Conservation (phyloP, 176 grass and related monocot genomes). For the Lolium multiflorum region DNA sequence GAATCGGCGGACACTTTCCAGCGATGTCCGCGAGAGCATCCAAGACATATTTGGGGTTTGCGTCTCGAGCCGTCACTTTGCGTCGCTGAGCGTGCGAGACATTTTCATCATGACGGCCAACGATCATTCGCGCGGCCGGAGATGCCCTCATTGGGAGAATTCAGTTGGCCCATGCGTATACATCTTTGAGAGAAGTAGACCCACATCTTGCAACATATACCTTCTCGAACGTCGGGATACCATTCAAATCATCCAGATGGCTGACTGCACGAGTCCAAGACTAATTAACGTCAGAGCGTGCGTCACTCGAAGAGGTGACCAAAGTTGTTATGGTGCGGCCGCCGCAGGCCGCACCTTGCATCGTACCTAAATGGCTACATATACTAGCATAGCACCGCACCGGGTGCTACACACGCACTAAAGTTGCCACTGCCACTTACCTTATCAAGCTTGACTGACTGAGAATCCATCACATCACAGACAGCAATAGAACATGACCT, state of each 20-base stretch:
- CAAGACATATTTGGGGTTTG: too few species aligned
- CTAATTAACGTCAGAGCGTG: slow-evolving; percentile 22
- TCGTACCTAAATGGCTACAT: neutral
- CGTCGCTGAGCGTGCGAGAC: too few species aligned
- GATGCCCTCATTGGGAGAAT: too few species aligned
- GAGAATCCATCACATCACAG: too few species aligned
- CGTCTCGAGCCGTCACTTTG: too few species aligned
- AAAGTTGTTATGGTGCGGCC: neutral
- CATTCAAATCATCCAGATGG: neutral
- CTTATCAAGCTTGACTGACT: neutral
- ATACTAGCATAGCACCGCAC: neutral
- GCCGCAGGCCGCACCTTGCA: neutral
- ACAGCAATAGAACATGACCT: neutral
- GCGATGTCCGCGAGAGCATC: too few species aligned
- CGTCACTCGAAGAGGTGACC: neutral
- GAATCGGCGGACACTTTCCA: too few species aligned
- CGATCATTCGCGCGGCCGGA: too few species aligned
- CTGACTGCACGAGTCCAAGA: neutral
- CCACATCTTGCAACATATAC: neutral
- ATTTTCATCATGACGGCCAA: too few species aligned
- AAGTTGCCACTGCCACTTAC: neutral
- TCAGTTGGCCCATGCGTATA: too few species aligned
- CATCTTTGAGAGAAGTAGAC: neutral
- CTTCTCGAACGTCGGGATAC: neutral
- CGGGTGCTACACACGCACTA: neutral